Evolutionary conservation across 2,329 filamentous ascomycete species (phyloP), one percentile per base, ranked within the genome.

Genomic region (Cercospora zeina): DNA sequence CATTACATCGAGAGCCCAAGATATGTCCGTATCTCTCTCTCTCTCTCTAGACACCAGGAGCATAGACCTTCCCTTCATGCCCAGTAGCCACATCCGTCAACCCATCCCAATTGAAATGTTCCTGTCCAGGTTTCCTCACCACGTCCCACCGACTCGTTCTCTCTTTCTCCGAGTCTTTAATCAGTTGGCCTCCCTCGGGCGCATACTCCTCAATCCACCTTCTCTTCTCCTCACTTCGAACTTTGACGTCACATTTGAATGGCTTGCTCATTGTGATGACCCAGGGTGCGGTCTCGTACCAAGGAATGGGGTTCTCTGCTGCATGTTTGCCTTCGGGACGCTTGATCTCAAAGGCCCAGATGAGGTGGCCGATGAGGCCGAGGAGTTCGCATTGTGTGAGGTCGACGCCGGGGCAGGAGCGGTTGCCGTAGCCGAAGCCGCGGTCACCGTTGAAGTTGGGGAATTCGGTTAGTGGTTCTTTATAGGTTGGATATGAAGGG

Each of bases 211-310:
- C 37, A 60, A 74, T 74, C 49, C 67, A 72, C n/a, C 58, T 58
- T 30, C 67, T 65, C 68, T 73, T 74, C 58, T 62, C 67, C 61
- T 74, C 72, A 49, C 68, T 72, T 11, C 72, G 60, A 1, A 68
- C 63, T n/a, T 65, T 65, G 55, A 74, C 68, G 33, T 70, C 65
- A 64, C 65, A 67, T 21, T 69, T 68, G 65, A 74, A 74, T 0
- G 72, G 72, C 56, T 72, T 72, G 14, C 67, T 60, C 72, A 74
- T 74, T 8, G 72, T 74, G 64, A 74, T 74, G 64, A 74, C 72
- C 65, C 67, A 74, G 0, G 72, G 72, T 24, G 70, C 69, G 21
- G 68, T 70, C 57, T 74, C 72, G 63, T 74, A 74, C 71, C 71
- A 72, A 6, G 72, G 72, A 0, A 73, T 49, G 3, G 71, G 70